Evolutionary conservation across 805 yeast genomes (phyloP).

Genomic region (Ogataea trehalophila): DNA sequence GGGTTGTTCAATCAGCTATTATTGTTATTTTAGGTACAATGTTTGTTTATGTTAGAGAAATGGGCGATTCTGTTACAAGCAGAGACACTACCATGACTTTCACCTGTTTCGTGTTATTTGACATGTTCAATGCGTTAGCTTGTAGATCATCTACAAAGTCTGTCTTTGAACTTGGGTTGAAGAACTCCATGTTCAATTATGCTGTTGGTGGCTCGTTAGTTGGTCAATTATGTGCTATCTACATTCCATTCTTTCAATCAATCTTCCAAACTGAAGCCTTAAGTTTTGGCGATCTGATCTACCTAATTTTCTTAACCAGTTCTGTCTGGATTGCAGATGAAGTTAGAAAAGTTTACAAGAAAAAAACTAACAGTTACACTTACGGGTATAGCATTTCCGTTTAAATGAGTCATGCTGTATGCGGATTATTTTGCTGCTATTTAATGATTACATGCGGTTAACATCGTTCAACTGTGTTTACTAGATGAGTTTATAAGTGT

Average conservation of each 20-base stretch:
- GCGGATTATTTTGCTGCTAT: too few relatives aligned
- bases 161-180: conserved; percentile 73
- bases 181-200: conserved; percentile 85
- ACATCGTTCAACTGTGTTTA: too few relatives aligned
- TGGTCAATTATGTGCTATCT: conserved; percentile 92
- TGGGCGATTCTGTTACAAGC: conserved; percentile 81
- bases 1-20: conserved; percentile 72
- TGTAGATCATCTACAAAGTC: conserved; percentile 89
- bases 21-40: conserved; percentile 83
- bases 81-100: conserved; percentile 99
- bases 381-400: conserved; percentile 29
- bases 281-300: conserved; percentile 60
- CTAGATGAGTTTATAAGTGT: too few relatives aligned
- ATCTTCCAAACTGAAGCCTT: conserved; percentile 95
- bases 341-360: conserved; percentile 46
- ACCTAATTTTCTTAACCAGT: conserved; percentile 62
- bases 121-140: conserved; percentile 93
- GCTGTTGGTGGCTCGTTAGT: conserved; percentile 85
- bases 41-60: conserved; percentile 79
- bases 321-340: conserved; percentile 87
- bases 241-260: conserved; percentile 86
- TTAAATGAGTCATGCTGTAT: conserved; percentile 4
- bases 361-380: conserved; percentile 8
- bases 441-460: too few relatives aligned
- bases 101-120: conserved; percentile 92